Conservation (phyloP, 2,329 filamentous ascomycete genomes). For the Eurotiales sp. region DNA sequence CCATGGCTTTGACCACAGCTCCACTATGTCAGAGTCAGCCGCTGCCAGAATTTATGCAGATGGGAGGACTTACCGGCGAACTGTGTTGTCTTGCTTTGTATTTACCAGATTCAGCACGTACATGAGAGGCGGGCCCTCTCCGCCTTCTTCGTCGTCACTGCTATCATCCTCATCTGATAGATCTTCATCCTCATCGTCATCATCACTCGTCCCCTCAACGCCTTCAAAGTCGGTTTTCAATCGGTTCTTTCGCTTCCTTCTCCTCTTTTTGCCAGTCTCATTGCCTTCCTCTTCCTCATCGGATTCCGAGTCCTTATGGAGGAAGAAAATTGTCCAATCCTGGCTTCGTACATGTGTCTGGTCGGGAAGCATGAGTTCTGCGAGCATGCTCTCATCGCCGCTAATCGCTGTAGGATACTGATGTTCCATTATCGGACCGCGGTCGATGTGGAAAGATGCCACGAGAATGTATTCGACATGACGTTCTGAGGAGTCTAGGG, state of each 20-base stretch:
- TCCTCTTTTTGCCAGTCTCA: slow-evolving; percentile 44
- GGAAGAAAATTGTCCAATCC: slow-evolving; percentile 98
- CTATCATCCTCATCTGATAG: slow-evolving; percentile 52
- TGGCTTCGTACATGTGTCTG: slow-evolving; percentile 92
- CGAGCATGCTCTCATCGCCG: slow-evolving; percentile 95
- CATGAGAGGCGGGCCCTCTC: slow-evolving; percentile 85
- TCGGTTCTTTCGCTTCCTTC: slow-evolving; percentile 18
- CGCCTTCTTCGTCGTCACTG: slow-evolving; percentile 61
- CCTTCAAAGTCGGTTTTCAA: slow-evolving; percentile 44
- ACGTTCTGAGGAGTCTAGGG: slow-evolving; percentile 70
- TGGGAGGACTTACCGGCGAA: slow-evolving; percentile 57
- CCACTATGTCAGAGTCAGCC: slow-evolving; percentile 56
- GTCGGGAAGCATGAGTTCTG: slow-evolving; percentile 96
- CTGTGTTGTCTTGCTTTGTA: slow-evolving; percentile 91
- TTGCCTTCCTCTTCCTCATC: slow-evolving; percentile 64
- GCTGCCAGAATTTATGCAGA: background rate
- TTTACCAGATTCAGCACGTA: slow-evolving; percentile 98
- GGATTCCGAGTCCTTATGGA: slow-evolving; percentile 88
- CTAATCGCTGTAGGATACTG: slow-evolving; percentile 94
- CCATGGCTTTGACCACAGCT: slow-evolving; percentile 96
- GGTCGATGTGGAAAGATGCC: slow-evolving; percentile 94
- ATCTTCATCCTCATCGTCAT: slow-evolving; percentile 48
- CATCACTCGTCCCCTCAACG: slow-evolving; percentile 36
- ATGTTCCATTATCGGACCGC: slow-evolving; percentile 96
- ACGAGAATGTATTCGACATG: slow-evolving; percentile 99